A percentile compares a stretch with the other conserved stretches of the same genome.
These are phyloP conservation scores for Hypomyces rosellus DNA, from an alignment of 2,329 filamentous ascomycete species.

Conservation along the genomic window DNA sequence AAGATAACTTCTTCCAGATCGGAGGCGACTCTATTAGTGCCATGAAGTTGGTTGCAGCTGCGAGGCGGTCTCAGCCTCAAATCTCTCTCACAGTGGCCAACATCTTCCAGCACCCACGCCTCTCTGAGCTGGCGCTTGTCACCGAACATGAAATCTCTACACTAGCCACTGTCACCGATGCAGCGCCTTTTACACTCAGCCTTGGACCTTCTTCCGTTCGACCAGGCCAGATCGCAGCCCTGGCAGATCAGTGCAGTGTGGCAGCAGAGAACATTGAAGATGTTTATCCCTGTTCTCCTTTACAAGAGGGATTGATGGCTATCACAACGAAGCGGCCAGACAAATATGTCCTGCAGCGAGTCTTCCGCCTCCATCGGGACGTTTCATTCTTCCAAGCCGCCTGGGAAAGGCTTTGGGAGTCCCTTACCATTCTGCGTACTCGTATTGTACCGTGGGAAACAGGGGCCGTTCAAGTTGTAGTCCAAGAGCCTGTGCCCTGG, in stretches of 20 bases:
- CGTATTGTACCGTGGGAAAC: conserved; percentile 3
- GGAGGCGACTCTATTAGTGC: background rate
- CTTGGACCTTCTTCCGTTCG: background rate
- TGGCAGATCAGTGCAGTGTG: conserved; percentile 4
- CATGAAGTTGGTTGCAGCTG: background rate
- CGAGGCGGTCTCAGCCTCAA: background rate
- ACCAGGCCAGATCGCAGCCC: background rate
- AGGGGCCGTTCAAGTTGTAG: conserved; percentile 5
- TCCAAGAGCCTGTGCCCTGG: conserved; percentile 1
- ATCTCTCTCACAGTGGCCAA: background rate
- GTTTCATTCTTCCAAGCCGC: background rate
- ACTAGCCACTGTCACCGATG: background rate
- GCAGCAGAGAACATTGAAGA: conserved; percentile 6
- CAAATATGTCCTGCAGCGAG: conserved; percentile 1
- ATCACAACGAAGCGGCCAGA: conserved; percentile 2
- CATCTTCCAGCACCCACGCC: background rate
- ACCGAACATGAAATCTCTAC: background rate
- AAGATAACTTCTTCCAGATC: background rate
- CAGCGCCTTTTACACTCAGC: background rate
- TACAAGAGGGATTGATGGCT: conserved; percentile 3
- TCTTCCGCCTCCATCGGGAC: conserved; percentile 3
- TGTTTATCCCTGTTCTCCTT: conserved; percentile 1
- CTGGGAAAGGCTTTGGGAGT: conserved; percentile 1
- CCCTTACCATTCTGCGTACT: conserved; percentile 5
- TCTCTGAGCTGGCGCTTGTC: background rate